Evolutionary conservation across 805 yeast genomes (phyloP).

Genomic region (Millerozyma miso): DNA sequence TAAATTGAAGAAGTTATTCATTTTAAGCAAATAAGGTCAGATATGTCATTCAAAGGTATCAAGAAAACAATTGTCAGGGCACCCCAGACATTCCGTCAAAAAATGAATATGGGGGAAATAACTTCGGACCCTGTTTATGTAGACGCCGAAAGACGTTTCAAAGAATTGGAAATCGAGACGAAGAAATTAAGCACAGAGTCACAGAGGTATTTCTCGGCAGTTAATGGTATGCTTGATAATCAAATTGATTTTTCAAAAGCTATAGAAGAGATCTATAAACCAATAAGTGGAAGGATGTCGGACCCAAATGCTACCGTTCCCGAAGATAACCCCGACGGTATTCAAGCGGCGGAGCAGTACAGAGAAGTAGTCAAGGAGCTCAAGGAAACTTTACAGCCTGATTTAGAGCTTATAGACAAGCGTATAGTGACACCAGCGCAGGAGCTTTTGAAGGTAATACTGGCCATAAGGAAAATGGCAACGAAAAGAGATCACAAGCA

Average conservation of each 20-base stretch:
- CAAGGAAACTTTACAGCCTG: slow-evolving; percentile 85
- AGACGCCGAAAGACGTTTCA: slow-evolving; percentile 95
- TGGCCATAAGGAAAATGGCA: slow-evolving; percentile 86
- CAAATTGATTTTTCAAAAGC: slow-evolving; percentile 95
- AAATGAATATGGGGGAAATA: slow-evolving; percentile 74
- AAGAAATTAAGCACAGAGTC: slow-evolving; percentile 87
- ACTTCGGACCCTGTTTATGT: slow-evolving; percentile 76
- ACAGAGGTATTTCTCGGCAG: slow-evolving; percentile 84
- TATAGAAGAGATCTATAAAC: slow-evolving; percentile 93
- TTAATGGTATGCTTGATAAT: slow-evolving; percentile 87
- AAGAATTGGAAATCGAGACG: slow-evolving; percentile 85
- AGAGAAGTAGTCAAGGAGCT: slow-evolving; percentile 82
- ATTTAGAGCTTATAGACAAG: slow-evolving; percentile 84
- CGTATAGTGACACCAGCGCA: slow-evolving; percentile 90
- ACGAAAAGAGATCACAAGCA: slow-evolving; percentile 94
- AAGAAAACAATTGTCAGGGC: slow-evolving; percentile 79
- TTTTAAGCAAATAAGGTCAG: not conserved
- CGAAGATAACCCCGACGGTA: slow-evolving; percentile 96
- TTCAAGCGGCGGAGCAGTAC: slow-evolving; percentile 89
- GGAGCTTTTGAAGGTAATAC: slow-evolving; percentile 78
- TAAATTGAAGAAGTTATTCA: not conserved
- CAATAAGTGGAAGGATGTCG: slow-evolving; percentile 86
- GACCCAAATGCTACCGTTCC: slow-evolving; percentile 84
- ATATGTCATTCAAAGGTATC: slow-evolving; percentile 85
- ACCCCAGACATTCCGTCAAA: slow-evolving; percentile 88